Base-by-base conservation (phyloP, 2,329 filamentous ascomycete genomes). In the Venturiaceae sp. region DNA sequence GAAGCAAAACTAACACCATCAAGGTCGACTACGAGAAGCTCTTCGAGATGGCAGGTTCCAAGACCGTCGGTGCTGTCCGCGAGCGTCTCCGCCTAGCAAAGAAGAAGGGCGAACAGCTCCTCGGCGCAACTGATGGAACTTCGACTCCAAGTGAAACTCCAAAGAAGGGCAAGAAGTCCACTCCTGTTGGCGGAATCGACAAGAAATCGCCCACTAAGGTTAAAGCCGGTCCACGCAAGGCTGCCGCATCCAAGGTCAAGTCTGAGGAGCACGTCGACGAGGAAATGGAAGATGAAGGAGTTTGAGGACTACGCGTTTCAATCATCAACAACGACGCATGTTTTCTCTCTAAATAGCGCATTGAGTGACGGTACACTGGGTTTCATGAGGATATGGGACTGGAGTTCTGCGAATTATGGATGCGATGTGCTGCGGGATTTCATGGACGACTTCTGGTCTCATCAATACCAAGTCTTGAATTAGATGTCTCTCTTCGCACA, bases 1-100 rank as follows among this genome's bases (percentile, higher is more conserved):
- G 30, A 3, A 16, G 21, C 44, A 4, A n/a, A n/a, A 5, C 32
- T 53, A 53, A 53, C n/a, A 34, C n/a, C n/a, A 21, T 19, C 11
- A 13, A 56, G 54, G 26, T 56, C 39, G 36, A 56, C 54, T 56
- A 26, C 14, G 36, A 56, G 7, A 44, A 30, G 26, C 16, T 46
- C 13, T 16, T 33, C 9, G 39, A 19, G 13, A 14, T 39, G 5
- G 39, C 30, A 28, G 54, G 54, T 6, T 13, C 21, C 11, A 56
- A 56, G 54, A 23, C 36, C 23, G 36, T 19, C 14, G 54, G n/a
- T 23, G 14, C 34, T 13, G 54, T 19, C 16, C 32, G 37, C 13
- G 54, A 56, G 26, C 54, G 54, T 44, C 36, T 56, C 23, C 54
- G 54, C 4, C 13, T 56, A 2, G 54, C 54, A 23, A 56, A 56